Evolutionary conservation across 2,329 filamentous ascomycete species (phyloP).

Genomic region (Thielaviopsis euricoi): DNA sequence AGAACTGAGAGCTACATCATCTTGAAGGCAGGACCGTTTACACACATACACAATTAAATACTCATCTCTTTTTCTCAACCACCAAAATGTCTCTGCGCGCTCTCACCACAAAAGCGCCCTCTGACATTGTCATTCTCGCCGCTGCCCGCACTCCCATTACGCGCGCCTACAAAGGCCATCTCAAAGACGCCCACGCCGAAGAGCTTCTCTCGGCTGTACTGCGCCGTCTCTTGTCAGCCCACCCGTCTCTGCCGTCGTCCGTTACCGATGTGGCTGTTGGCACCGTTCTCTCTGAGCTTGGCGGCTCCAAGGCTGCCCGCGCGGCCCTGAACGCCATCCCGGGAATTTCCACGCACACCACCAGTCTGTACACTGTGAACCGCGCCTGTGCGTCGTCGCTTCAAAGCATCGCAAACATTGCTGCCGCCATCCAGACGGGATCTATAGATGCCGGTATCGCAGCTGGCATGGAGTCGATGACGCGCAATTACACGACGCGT

Average conservation of each 20-base stretch:
- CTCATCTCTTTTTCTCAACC: too few species aligned
- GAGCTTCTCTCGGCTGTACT: conserved; percentile 70
- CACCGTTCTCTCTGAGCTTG: conserved; percentile 79
- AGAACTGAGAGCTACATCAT: too few species aligned
- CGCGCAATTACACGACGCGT: conserved; percentile 65
- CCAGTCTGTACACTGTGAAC: conserved; percentile 74
- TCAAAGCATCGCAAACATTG: conserved; percentile 58
- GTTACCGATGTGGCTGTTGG: conserved; percentile 59
- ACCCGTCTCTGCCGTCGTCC: conserved; percentile 54
- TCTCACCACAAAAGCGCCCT: conserved; percentile 1
- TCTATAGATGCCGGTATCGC: conserved; percentile 60
- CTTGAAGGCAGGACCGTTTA: background rate
- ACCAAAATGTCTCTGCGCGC: background rate
- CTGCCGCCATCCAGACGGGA: conserved; percentile 58
- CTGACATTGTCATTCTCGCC: conserved; percentile 84
- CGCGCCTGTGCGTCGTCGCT: conserved; percentile 69
- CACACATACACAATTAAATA: background rate
- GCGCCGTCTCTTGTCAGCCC: conserved; percentile 29
- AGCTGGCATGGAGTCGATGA: conserved; percentile 95
- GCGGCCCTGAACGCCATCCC: conserved; percentile 82
- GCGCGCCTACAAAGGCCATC: conserved; percentile 78
- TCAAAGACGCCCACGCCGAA: conserved; percentile 88
- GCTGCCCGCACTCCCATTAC: conserved; percentile 76
- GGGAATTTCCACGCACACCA: conserved; percentile 41
- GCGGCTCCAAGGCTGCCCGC: conserved; percentile 75